Conservation (phyloP, 108 stramenopile species). For the Cylindrotheca closterium region DNA sequence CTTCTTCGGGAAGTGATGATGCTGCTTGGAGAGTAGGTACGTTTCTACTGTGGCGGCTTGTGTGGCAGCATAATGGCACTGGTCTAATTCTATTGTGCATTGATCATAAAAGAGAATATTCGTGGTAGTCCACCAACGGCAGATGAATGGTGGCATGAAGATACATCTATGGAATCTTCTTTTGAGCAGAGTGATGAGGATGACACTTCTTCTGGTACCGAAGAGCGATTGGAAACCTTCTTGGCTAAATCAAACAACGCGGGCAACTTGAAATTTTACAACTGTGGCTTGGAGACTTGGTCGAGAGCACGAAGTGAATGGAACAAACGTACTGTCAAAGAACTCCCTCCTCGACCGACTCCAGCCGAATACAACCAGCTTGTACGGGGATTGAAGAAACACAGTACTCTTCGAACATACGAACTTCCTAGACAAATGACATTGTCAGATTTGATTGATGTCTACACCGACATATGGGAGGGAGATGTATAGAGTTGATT, state of each 20-base stretch:
- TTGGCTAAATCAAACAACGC: neutral
- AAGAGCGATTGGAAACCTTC: neutral
- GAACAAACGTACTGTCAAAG: conserved; percentile 30
- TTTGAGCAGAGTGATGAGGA: neutral
- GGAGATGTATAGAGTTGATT: conserved; percentile 4
- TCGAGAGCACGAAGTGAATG: conserved; percentile 28
- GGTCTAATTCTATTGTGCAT: neutral
- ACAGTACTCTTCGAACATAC: conserved; percentile 27
- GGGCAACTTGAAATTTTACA: conserved; percentile 23
- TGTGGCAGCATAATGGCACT: neutral
- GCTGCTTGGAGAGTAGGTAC: conserved; percentile 36
- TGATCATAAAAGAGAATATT: conserved; percentile 24
- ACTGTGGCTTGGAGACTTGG: conserved; percentile 44
- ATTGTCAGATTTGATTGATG: conserved; percentile 26
- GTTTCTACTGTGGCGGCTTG: neutral
- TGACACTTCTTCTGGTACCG: conserved; percentile 2
- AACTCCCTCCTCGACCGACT: conserved; percentile 13
- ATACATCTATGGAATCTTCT: neutral
- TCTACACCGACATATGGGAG: conserved; percentile 34
- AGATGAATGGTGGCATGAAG: conserved; percentile 31
- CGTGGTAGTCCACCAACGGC: conserved; percentile 17
- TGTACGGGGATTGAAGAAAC: conserved; percentile 19
- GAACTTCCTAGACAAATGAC: conserved; percentile 35
- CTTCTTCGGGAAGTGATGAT: conserved; percentile 8
- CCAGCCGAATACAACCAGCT: conserved; percentile 13